These are phyloP conservation scores for Heliamphora pulchella DNA, from an alignment of 179 eudicot genomes.

Conservation along the genomic window DNA sequence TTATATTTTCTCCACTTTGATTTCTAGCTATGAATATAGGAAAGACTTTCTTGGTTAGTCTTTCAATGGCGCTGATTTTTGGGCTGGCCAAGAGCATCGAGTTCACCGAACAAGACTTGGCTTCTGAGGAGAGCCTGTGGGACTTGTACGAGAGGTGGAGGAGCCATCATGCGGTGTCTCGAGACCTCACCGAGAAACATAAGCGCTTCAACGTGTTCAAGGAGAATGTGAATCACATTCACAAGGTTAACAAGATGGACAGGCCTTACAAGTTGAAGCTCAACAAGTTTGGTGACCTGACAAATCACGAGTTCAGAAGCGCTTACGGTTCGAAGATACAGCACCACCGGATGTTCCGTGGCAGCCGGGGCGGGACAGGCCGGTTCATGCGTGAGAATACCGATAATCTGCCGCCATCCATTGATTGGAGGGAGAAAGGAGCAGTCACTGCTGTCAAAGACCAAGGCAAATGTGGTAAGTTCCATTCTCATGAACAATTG, in stretches of 20 bases:
- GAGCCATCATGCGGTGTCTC: conserved; percentile 55
- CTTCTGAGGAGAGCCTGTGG: conserved; percentile 58
- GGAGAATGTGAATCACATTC: conserved; percentile 48
- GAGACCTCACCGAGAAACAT: conserved; percentile 47
- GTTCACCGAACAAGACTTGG: conserved; percentile 50
- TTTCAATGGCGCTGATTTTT: conserved; percentile 28
- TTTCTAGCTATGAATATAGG: conserved; percentile 22
- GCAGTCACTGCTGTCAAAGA: conserved; percentile 67
- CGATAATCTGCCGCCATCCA: conserved; percentile 39
- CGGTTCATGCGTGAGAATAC: conserved; percentile 42
- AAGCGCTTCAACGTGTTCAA: conserved; percentile 74
- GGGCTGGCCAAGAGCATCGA: conserved; percentile 36
- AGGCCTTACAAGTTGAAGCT: conserved; percentile 65
- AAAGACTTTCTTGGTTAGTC: conserved; percentile 22
- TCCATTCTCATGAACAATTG: not conserved
- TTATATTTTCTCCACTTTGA: not conserved
- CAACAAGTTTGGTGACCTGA: conserved; percentile 63
- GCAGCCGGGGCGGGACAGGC: conserved; percentile 19
- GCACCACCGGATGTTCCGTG: conserved; percentile 48
- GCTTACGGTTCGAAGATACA: conserved; percentile 47
- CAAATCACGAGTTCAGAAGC: conserved; percentile 51
- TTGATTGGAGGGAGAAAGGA: conserved; percentile 73
- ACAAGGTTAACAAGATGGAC: conserved; percentile 53
- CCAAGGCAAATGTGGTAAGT: conserved; percentile 66
- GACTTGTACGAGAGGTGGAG: conserved; percentile 68